These are phyloP conservation scores for Delitschia confertaspora DNA, from an alignment of 495 filamentous ascomycete genomes.

Conservation along the genomic window DNA sequence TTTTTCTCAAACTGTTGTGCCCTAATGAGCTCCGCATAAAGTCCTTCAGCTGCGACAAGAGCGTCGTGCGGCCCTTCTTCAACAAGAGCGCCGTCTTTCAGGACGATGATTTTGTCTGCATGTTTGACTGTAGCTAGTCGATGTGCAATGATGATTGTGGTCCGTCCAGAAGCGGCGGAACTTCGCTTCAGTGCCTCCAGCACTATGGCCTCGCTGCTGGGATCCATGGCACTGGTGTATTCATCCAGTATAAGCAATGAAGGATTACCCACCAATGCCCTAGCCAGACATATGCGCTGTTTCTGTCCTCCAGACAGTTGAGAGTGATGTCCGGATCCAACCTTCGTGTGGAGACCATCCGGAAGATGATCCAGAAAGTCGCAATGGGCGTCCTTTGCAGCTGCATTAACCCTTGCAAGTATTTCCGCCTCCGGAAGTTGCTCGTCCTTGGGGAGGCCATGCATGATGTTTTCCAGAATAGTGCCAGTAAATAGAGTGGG, in stretches of 20 bases:
- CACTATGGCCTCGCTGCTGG: conserved; percentile 40
- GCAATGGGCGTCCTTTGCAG: conserved; percentile 9
- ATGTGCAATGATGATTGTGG: conserved; percentile 47
- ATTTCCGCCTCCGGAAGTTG: conserved; percentile 12
- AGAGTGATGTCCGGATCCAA: conserved; percentile 3
- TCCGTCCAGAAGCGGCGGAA: conserved; percentile 25
- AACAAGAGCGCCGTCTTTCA: conserved; percentile 39
- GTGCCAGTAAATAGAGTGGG: conserved; percentile 20
- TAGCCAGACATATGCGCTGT: conserved; percentile 23
- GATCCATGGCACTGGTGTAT: conserved; percentile 45
- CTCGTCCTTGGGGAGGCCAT: conserved; percentile 11
- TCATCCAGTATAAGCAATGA: conserved; percentile 39
- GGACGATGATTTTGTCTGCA: conserved; percentile 48
- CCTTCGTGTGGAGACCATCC: conserved; percentile 10
- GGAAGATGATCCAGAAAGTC: conserved; percentile 21
- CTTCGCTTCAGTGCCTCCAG: conserved; percentile 37
- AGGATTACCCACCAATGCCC: conserved; percentile 21
- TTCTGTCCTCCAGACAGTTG: conserved; percentile 24
- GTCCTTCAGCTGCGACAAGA: conserved; percentile 38
- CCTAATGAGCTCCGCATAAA: conserved; percentile 40
- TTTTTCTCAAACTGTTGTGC: conserved; percentile 17
- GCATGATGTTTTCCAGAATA: conserved; percentile 26
- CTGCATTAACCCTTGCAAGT: neutral
- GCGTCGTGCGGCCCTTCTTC: conserved; percentile 45
- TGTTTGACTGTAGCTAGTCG: conserved; percentile 46